Conservation (phyloP, 345 rosid species). For the Brassica juncea region DNA sequence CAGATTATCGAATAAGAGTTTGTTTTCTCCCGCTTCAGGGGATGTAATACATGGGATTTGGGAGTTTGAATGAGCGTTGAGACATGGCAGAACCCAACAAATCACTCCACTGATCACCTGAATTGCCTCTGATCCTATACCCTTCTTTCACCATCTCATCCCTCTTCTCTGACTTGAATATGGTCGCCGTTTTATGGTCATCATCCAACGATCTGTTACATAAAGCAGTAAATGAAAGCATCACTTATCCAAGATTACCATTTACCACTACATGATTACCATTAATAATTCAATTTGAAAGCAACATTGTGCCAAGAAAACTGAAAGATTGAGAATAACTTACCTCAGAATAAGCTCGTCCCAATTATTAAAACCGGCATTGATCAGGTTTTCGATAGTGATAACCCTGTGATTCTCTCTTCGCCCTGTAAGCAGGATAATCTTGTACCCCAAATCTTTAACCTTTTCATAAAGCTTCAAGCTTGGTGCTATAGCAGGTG, state of each 20-base stretch:
- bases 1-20: not conserved
- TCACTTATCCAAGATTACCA: no score
- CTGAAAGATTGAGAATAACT: not conserved
- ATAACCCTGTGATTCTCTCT: conserved; percentile 56
- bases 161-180: conserved; percentile 80
- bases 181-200: conserved; percentile 54
- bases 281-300: not conserved
- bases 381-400: conserved; percentile 62
- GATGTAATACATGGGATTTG: conserved; percentile 85
- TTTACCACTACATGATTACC: no score
- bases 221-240: not conserved
- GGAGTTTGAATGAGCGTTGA: conserved; percentile 74
- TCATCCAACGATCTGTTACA: conserved; percentile 59
- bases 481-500: conserved; percentile 75
- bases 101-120: conserved; percentile 96
- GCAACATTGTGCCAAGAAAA: not conserved
- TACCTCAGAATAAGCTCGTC: conserved; percentile 87
- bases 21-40: conserved; percentile 31
- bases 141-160: conserved; percentile 65
- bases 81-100: conserved; percentile 63
- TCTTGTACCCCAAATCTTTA: conserved; percentile 62
- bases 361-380: conserved; percentile 74
- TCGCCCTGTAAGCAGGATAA: conserved; percentile 79
- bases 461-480: conserved; percentile 68
- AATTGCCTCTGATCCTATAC: conserved; percentile 73